phyloP scores from a whole-genome alignment of 1,284 basidiomycete species.

The Melampsora medusae region DNA sequence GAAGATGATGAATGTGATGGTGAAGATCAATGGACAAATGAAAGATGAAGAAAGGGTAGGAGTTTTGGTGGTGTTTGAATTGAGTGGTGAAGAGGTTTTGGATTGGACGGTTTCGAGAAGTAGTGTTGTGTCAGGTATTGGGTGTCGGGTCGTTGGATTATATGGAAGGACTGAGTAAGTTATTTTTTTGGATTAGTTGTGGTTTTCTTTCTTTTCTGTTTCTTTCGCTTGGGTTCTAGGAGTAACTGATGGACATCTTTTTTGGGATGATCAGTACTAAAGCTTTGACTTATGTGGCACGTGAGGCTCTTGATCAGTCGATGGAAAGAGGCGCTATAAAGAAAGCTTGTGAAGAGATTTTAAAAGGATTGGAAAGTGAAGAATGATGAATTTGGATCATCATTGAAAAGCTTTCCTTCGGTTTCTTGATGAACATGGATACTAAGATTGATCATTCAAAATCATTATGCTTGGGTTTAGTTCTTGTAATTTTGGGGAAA shows the following conservation, averaged over 20 bases:
- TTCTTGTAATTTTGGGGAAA: too few species aligned
- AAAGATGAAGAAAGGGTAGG: neutral
- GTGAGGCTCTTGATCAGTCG: conserved; percentile 21
- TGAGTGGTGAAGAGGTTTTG: conserved; percentile 32
- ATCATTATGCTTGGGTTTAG: too few species aligned
- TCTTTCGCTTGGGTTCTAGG: too few species aligned
- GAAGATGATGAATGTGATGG: conserved; percentile 12
- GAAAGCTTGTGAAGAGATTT: conserved; percentile 20
- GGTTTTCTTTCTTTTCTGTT: neutral
- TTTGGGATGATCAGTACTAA: neutral
- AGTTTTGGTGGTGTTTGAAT: conserved; percentile 18
- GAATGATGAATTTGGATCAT: neutral
- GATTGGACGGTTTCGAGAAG: neutral
- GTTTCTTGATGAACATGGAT: neutral
- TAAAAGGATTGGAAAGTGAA: neutral
- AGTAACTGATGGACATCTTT: neutral
- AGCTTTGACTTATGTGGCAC: conserved; percentile 11
- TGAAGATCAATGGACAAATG: neutral
- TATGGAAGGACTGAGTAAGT: conserved; percentile 16
- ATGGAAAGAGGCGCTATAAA: conserved; percentile 11
- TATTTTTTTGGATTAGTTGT: neutral
- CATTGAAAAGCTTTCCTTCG: neutral
- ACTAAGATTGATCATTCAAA: too few species aligned
- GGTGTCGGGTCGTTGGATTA: conserved; percentile 15
- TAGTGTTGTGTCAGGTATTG: conserved; percentile 9